Evolutionary conservation across 169 alveolate genomes (phyloP).

Genomic region (Ichthyophthirius multifiliis): DNA sequence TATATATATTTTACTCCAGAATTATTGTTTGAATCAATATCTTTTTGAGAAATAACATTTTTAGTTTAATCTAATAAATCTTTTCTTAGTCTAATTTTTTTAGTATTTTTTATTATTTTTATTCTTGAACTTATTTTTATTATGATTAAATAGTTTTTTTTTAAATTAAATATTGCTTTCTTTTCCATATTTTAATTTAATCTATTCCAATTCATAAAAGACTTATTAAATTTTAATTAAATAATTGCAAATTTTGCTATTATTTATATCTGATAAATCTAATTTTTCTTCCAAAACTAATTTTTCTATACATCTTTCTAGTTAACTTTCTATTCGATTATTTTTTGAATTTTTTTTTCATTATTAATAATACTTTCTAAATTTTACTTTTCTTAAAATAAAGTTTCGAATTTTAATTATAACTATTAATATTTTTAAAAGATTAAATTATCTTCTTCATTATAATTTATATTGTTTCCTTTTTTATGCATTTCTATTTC

Average conservation of each 20-base stretch:
- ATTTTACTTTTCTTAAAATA: neutral
- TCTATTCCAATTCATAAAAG: neutral
- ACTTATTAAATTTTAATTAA: neutral
- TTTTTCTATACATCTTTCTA: neutral
- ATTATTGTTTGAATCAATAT: neutral
- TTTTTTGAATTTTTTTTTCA: neutral
- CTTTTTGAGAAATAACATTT: neutral
- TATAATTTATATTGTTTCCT: neutral
- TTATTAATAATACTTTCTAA: neutral
- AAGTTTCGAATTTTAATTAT: neutral
- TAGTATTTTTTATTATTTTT: neutral
- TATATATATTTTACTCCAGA: neutral
- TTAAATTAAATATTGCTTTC: neutral
- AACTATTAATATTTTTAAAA: neutral
- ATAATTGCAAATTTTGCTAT: neutral
- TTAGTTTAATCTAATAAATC: neutral
- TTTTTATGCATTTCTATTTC: neutral
- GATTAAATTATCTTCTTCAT: neutral
- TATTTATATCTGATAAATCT: neutral
- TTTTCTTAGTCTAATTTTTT: neutral
- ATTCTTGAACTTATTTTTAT: neutral
- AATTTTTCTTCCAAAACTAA: neutral
- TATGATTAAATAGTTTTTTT: neutral
- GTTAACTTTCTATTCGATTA: neutral
- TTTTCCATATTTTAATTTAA: neutral